Evolutionary conservation across 129 eudicot genomes (phyloP).

Genomic region (Kitagawia praeruptora): DNA sequence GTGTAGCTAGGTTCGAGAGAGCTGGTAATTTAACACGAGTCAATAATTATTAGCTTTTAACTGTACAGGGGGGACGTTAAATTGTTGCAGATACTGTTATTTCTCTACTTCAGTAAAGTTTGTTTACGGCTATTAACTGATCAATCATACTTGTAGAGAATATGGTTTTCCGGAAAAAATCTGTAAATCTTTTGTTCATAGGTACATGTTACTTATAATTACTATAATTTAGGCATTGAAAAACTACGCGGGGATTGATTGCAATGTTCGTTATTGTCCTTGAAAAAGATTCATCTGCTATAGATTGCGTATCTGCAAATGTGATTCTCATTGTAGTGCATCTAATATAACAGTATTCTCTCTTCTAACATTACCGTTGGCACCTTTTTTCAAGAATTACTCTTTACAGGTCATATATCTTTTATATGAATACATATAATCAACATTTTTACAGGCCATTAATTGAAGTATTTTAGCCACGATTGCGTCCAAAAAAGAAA

Average conservation of each 20-base stretch:
- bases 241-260: not conserved
- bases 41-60: not conserved
- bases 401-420: too few species aligned
- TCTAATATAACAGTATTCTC: not conserved
- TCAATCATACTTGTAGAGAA: conserved; percentile 1
- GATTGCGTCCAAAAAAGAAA: too few species aligned
- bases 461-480: too few species aligned
- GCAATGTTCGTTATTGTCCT: not conserved
- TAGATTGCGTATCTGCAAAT: not conserved
- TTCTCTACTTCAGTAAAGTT: not conserved
- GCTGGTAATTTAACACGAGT: not conserved
- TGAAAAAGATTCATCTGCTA: not conserved
- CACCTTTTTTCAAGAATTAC: too few species aligned
- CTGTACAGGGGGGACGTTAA: not conserved
- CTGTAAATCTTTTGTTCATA: not conserved
- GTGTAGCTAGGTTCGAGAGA: not conserved
- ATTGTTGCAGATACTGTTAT: not conserved
- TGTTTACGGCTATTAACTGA: not conserved
- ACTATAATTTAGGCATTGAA: not conserved
- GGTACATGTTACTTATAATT: not conserved
- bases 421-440: too few species aligned
- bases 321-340: not conserved
- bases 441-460: too few species aligned
- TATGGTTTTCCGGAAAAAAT: not conserved
- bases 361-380: too few species aligned